Base-by-base conservation (phyloP, 2,329 filamentous ascomycete species). In the Penicillium freii region DNA sequence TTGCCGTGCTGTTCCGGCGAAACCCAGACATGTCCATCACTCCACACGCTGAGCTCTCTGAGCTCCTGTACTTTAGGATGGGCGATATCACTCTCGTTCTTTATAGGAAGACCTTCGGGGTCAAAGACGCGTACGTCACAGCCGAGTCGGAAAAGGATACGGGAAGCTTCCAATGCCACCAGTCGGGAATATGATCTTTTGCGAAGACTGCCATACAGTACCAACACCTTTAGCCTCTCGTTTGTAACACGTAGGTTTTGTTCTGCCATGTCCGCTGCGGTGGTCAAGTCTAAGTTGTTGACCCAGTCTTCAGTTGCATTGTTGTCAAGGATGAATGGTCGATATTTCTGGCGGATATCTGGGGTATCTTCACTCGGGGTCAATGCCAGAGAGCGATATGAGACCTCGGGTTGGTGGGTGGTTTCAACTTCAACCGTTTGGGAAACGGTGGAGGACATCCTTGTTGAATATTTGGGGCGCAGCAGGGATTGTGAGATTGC, bases 1-100 rank as follows among this genome's bases (percentile, higher is more conserved):
- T 84, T 87, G 0, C 86, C 86, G 61, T 89, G 86, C 71, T 88
- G 86, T 66, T 89, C 86, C 0, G 85, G 85, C 9, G 81, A 84
- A 10, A 86, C 74, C 86, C 86, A 88, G 17, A 88, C 64, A 64
- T 88, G 86, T 0, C 85, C 86, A 64, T 89, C 85, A 53, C 83
- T 86, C 86, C 86, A 89, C 11, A 70, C 74, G 60, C 82, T 85
- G 1, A 89, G 76, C 8, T 81, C 77, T 4, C 86, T 79, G 6
- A 88, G 76, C 66, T 88, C 86, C 61, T 84, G 83, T 0, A 89
- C 85, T 59, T 86, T 86, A 0, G 78, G 73, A 62, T 88, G 85
- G 4, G 66, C 68, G 56, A 82, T 79, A n/a, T 83, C 79, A 2
- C 78, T 75, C 57, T 86, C 84, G 62, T 88, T 86, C 62, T 87